Evolutionary conservation across 164 flowering plant species (phyloP), one percentile per base, ranked within the genome.

Genomic region (Aristolochia fimbriata): DNA sequence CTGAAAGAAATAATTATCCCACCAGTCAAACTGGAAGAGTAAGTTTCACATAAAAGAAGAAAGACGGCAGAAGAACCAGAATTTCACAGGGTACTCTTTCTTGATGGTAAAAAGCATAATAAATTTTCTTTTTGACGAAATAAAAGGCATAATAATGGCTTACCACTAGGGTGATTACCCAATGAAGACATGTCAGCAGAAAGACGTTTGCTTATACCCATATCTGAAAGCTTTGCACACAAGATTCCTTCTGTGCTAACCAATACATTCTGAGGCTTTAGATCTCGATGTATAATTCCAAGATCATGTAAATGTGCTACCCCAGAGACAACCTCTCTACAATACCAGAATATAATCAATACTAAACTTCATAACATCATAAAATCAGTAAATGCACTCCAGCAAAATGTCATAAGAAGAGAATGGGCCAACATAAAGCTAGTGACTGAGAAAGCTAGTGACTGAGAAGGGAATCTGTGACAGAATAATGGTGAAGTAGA

Each of bases 201-300:
- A 51, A 88, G 81, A 45, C 82, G 84, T 64, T 81, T 88, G 75
- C 96, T 86, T 57, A 86, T 83, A 30, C 96, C 96, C 87, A 86
- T 88, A 73, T 88, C 96, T 30, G 96, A 83, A 43, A 86, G 74
- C 71, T 86, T 88, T 21, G 88, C 93, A 70, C 86, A 71, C 30
- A 88, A 62, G 17, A 68, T 47, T 63, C 53, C 72, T 12, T 77
- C 84, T 50, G 73, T 76, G 21, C 58, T 62, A 61, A 88, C 77
- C 76, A 88, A 72, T 23, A 88, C 85, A 73, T 88, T 86, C 49
- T 86, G 91, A 73, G 96, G 96, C 78, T 86, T 88, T 20, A 88
- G 64, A 64, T 88, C 93, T 24, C 91, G 78, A 72, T 88, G 93
- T 55, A 86, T 68, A 14, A 88, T 84, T 57, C 93, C 91, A 57